Evolutionary conservation across 805 yeast genomes (phyloP), one percentile per base, ranked within the genome.

Genomic region (Hanseniaspora mollemarum): DNA sequence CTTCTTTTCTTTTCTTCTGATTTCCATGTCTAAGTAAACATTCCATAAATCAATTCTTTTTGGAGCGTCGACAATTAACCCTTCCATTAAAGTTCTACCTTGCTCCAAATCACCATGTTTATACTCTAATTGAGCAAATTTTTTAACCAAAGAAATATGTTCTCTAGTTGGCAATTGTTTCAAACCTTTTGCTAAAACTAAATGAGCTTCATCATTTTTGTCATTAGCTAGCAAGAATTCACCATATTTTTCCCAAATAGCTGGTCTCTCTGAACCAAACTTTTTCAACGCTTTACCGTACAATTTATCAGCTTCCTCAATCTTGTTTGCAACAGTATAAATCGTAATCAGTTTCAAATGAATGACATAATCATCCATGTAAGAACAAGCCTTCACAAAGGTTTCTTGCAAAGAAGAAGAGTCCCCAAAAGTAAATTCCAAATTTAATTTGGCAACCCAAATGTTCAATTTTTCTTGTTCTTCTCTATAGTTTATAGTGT

Each of bases 21-120:
- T 80, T 66, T 90, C 97, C 65, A 86, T 94, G 65, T 90, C 98
- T 56, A 90, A 76, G 67, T 87, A 90, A 37, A 90, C 94, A 61
- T 84, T 88, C 97, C 97, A 90, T 55, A 90, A 67, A 66, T 90
- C 98, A 55, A 86, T 77, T 68, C 94, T 78, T 73, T 87, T 87
- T 49, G 96, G 92, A 43, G 84, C 90, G 62, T 88, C 92, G 22
- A 90, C 77, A 49, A 90, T 66, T 56, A 90, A 75, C 53, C 96
- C 97, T 70, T 90, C 97, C 61, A 90, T 86, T 58, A 90, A 73
- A 1, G 96, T 85, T 63, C 97, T 81, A 50, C 94, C 98, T 65
- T 88, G 90, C 67, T 90, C 98, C 8, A 87, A 70, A 56, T 87
- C 95, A 58, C 97, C 97, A 66, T 81, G 81, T 51, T 72, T 58